Conservation (phyloP, 2,329 filamentous ascomycete genomes). For the Zasmidium angulare region DNA sequence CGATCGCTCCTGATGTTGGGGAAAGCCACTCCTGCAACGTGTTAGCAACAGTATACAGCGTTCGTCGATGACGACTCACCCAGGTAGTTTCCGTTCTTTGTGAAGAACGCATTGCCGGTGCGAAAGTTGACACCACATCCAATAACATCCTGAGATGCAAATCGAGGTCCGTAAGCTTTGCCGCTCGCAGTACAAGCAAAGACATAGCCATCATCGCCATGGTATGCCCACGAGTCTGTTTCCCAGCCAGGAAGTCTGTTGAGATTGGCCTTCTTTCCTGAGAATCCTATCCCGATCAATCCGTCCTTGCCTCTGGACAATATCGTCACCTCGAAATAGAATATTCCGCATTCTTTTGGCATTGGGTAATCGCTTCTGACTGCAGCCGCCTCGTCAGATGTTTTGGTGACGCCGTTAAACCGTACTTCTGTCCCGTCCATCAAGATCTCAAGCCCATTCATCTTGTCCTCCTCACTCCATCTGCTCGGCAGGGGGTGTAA, state of each 20-base stretch:
- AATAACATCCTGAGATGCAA: slow-evolving; percentile 59
- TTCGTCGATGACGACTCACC: slow-evolving; percentile 42
- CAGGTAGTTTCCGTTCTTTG: slow-evolving; percentile 61
- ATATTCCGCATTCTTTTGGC: slow-evolving; percentile 86
- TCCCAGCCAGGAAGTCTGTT: slow-evolving; percentile 67
- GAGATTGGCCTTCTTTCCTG: slow-evolving; percentile 57
- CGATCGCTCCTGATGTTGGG: slow-evolving; percentile 60
- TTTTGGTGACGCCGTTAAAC: slow-evolving; percentile 57
- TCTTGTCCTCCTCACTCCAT: slow-evolving; percentile 81
- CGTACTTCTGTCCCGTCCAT: slow-evolving; percentile 71
- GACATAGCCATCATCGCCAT: slow-evolving; percentile 65
- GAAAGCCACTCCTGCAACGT: slow-evolving; percentile 64
- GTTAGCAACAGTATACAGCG: slow-evolving; percentile 5
- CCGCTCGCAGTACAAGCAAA: slow-evolving; percentile 59
- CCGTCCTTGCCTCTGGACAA: slow-evolving; percentile 65
- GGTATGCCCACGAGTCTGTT: slow-evolving; percentile 64
- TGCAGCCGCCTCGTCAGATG: slow-evolving; percentile 72
- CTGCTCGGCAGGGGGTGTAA: slow-evolving; percentile 71
- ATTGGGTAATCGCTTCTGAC: slow-evolving; percentile 83
- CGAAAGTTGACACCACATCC: slow-evolving; percentile 66
- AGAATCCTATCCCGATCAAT: slow-evolving; percentile 61
- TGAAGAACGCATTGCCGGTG: slow-evolving; percentile 63
- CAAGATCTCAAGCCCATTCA: slow-evolving; percentile 69
- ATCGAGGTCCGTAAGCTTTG: slow-evolving; percentile 61
- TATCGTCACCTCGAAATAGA: slow-evolving; percentile 82